Evolutionary conservation across 805 yeast species (phyloP), one percentile per base, ranked within the genome.

Genomic region (Candida xiaguanensis): DNA sequence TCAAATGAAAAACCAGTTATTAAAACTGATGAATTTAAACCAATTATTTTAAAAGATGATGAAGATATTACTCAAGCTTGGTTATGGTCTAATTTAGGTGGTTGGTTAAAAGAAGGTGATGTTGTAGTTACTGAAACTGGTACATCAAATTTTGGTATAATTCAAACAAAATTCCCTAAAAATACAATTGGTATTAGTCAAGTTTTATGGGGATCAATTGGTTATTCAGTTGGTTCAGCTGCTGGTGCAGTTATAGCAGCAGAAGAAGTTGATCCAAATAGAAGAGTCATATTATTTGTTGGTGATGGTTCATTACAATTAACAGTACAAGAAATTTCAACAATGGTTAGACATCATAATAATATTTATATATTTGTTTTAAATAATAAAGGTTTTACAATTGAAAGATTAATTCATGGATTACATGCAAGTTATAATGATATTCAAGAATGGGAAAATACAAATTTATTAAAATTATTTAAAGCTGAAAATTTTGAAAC

Each of bases 251-350:
- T 50, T 1, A 49, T 50, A 40, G 67, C 66, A 9, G 63, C 65
- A 13, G 55, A 55, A 38, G 67, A 61, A 30, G 34, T 53, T 29
- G 63, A 53, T 38, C 63, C 65, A 9, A 32, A 40, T 25, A 56
- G 58, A 50, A 54, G 70, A 52, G 69, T 62, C 34, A 53, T 65
- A 29, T 51, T 65, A 44, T 64, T 65, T 41, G 65, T 64, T n/a
- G 70, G 70, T 32, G 70, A 65, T 46, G 70, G 70, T 32, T 63
- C 70, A 11, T 61, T 65, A 50, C 70, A 65, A 41, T 55, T 64
- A 41, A 63, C 70, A 2, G 67, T 61, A n/a, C 70, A 65, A 43
- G 70, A 65, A 37, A 58, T 65, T 40, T 59, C 65, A 29, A 52
- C 69, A 23, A 62, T 65, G 67, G 55, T 59, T 39, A 56, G 63